Evolutionary conservation across 2,329 filamentous ascomycete species (phyloP).

Genomic region (Cercospora janseana): DNA sequence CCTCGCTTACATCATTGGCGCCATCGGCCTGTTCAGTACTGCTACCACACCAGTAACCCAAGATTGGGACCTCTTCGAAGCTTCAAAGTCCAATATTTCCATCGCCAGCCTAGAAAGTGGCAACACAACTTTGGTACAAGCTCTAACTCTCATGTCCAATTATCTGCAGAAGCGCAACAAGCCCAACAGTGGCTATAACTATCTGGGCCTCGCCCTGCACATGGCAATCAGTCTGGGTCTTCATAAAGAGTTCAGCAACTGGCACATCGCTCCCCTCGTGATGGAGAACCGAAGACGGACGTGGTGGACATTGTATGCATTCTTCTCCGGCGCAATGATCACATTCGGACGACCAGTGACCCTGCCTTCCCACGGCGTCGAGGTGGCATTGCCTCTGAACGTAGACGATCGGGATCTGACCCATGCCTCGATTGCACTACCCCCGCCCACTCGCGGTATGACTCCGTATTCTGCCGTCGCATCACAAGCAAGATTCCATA

Average conservation of each 20-base stretch:
- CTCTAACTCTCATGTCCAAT: conserved; percentile 49
- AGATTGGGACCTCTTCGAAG: conserved; percentile 47
- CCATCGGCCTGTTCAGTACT: conserved; percentile 46
- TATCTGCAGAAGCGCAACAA: conserved; percentile 53
- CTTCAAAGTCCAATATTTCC: conserved; percentile 48
- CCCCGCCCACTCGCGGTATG: conserved; percentile 25
- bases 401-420: conserved; percentile 47
- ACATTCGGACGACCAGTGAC: conserved; percentile 52
- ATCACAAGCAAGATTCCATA: conserved; percentile 48
- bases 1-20: conserved; percentile 47
- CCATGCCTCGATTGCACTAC: conserved; percentile 29
- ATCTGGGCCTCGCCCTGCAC: conserved; percentile 49
- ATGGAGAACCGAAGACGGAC: conserved; percentile 39
- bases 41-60: conserved; percentile 41
- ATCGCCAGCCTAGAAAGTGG: conserved; percentile 51
- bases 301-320: conserved; percentile 45
- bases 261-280: conserved; percentile 45
- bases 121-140: conserved; percentile 51
- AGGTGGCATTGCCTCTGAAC: conserved; percentile 46
- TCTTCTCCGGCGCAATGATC: conserved; percentile 52
- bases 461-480: conserved; percentile 49
- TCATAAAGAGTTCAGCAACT: conserved; percentile 52
- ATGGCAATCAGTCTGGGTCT: conserved; percentile 53
- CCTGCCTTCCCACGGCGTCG: conserved; percentile 46
- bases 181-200: conserved; percentile 53